These are phyloP conservation scores for Clathrospora elynae DNA, from an alignment of 2,329 filamentous ascomycete species.

Conservation along the genomic window DNA sequence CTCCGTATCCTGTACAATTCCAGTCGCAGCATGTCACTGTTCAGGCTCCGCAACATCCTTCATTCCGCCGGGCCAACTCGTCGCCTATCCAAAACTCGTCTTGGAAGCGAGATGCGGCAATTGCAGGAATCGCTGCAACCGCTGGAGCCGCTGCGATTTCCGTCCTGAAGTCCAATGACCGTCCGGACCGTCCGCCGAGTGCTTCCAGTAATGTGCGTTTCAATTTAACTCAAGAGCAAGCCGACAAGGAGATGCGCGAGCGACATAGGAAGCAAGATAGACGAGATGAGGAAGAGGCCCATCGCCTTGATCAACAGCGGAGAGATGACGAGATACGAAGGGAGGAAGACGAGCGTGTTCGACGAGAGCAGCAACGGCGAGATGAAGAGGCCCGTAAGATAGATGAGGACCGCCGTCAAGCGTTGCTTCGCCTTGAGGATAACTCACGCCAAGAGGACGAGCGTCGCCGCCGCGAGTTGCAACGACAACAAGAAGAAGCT, in stretches of 20 bases:
- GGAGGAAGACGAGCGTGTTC: slow-evolving; percentile 34
- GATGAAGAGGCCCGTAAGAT: slow-evolving; percentile 22
- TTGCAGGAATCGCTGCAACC: slow-evolving; percentile 52
- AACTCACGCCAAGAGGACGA: slow-evolving; percentile 13
- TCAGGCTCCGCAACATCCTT: slow-evolving; percentile 30
- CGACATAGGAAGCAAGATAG: slow-evolving; percentile 41
- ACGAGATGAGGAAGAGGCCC: slow-evolving; percentile 32
- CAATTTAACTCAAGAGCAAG: slow-evolving; percentile 62
- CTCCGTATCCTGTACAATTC: slow-evolving; percentile 26
- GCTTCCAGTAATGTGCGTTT: slow-evolving; percentile 60
- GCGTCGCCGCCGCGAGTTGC: slow-evolving; percentile 27
- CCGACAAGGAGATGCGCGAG: slow-evolving; percentile 53
- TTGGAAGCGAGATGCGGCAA: slow-evolving; percentile 50
- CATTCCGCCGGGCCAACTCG: slow-evolving; percentile 53
- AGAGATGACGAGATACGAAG: slow-evolving; percentile 32
- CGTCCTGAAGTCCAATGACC: slow-evolving; percentile 26
- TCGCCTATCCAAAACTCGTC: slow-evolving; percentile 52
- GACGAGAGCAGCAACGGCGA: slow-evolving; percentile 26
- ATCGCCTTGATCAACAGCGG: slow-evolving; percentile 25
- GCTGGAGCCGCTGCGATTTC: slow-evolving; percentile 51
- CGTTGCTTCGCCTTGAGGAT: slow-evolving; percentile 8
- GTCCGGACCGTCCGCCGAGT: slow-evolving; percentile 29
- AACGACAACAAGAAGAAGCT: slow-evolving; percentile 38
- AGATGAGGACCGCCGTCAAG: slow-evolving; percentile 7
- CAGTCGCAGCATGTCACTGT: slow-evolving; percentile 30